Evolutionary conservation across 2,329 filamentous ascomycete genomes (phyloP).

Genomic region (Thelonectria blattea): DNA sequence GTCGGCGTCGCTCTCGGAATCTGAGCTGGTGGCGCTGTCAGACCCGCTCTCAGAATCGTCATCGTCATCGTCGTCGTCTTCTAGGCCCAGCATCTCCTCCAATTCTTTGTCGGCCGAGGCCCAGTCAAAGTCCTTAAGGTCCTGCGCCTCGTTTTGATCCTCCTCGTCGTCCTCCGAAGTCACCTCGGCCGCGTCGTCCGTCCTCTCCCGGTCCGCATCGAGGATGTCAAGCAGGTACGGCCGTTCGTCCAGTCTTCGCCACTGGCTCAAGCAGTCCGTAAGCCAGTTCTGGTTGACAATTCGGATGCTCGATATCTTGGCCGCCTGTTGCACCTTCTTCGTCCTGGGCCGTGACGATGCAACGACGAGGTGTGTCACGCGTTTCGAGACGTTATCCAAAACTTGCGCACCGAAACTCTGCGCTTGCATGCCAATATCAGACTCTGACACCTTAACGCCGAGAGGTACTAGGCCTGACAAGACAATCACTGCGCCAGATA

Average conservation of each 20-base stretch:
- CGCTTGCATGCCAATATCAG: slow-evolving; percentile 88
- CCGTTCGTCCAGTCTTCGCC: slow-evolving; percentile 79
- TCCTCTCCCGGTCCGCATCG: slow-evolving; percentile 63
- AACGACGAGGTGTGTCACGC: slow-evolving; percentile 77
- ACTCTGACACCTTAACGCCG: slow-evolving; percentile 76
- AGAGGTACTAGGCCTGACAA: slow-evolving; percentile 90
- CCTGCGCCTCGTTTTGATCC: slow-evolving; percentile 46
- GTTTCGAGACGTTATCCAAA: slow-evolving; percentile 61
- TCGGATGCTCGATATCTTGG: slow-evolving; percentile 78
- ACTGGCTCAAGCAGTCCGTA: slow-evolving; percentile 80
- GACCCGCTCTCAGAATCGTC: slow-evolving; percentile 47
- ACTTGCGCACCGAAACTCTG: slow-evolving; percentile 81
- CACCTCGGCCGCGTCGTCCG: slow-evolving; percentile 43
- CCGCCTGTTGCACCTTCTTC: slow-evolving; percentile 88
- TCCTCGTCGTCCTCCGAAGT: slow-evolving; percentile 41
- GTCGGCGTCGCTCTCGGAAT: slow-evolving; percentile 40
- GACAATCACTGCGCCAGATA: slow-evolving; percentile 78
- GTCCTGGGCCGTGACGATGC: slow-evolving; percentile 77
- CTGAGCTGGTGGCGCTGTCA: slow-evolving; percentile 35
- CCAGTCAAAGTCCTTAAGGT: slow-evolving; percentile 66
- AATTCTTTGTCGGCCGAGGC: slow-evolving; percentile 73
- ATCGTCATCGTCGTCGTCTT: slow-evolving; percentile 57
- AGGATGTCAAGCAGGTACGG: slow-evolving; percentile 81
- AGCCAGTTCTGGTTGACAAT: slow-evolving; percentile 95
- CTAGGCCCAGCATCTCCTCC: slow-evolving; percentile 71